Evolutionary conservation across 257 asterid genomes (phyloP).

Genomic region (Anisodus acutangulus): DNA sequence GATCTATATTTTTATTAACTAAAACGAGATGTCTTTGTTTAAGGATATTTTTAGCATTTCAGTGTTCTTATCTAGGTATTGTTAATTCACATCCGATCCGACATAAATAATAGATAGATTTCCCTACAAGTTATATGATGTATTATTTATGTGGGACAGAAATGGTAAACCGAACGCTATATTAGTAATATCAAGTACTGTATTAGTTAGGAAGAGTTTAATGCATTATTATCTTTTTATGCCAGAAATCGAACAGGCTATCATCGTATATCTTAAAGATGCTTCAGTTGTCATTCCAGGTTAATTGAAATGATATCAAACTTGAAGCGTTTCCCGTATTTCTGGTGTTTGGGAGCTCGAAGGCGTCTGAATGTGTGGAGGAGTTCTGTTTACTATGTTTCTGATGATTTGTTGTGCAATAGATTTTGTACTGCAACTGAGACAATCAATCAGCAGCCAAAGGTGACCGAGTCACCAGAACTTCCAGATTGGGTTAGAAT

Average conservation of each 20-base stretch:
- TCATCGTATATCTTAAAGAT: conserved; percentile 1
- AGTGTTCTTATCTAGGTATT: not conserved
- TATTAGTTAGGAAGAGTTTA: not conserved
- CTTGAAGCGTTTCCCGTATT: conserved; percentile 39
- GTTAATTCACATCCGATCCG: not conserved
- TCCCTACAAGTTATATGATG: not conserved
- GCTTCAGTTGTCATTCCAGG: conserved; percentile 29
- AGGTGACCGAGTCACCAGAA: conserved; percentile 64
- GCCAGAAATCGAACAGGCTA: not conserved
- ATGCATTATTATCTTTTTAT: not conserved
- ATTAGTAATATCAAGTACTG: not conserved
- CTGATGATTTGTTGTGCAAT: conserved; percentile 39
- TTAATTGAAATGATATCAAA: conserved; percentile 49
- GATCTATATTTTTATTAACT: not conserved
- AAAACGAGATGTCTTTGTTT: not conserved
- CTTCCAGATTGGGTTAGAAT: conserved; percentile 79
- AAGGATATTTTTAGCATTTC: conserved; percentile 10
- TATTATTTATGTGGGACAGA: not conserved
- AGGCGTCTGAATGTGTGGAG: conserved; percentile 28
- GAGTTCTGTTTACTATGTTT: conserved; percentile 32
- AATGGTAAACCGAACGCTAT: not conserved
- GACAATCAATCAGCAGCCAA: conserved; percentile 37
- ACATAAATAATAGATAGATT: not conserved
- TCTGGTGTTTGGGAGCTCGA: conserved; percentile 41
- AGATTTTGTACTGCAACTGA: conserved; percentile 51